phyloP scores from a whole-genome alignment of 306 rosid species.

The Begonia masoniana region DNA sequence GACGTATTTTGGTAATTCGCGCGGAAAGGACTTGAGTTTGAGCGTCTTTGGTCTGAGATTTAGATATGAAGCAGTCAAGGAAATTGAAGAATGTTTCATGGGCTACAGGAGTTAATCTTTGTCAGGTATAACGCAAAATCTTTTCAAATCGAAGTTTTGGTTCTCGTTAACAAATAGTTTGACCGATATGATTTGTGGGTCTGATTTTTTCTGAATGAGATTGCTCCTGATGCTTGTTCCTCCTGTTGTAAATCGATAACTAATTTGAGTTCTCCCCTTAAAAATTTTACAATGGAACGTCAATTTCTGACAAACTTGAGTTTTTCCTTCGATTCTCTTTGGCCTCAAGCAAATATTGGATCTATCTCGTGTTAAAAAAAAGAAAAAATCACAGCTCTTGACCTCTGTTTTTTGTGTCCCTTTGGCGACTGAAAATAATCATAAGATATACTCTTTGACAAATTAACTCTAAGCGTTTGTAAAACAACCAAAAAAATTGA shows the following conservation, averaged over 20 bases:
- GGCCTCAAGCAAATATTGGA: background rate
- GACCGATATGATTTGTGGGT: background rate
- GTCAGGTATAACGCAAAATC: conserved; percentile 58
- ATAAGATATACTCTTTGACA: too few species aligned
- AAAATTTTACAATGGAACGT: background rate
- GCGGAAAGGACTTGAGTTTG: conserved; percentile 1
- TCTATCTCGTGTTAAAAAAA: too few species aligned
- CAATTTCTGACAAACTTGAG: background rate
- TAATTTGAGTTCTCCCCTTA: background rate
- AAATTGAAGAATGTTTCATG: conserved; percentile 51
- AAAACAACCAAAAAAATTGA: too few species aligned
- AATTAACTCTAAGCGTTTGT: too few species aligned
- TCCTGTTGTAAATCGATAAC: background rate
- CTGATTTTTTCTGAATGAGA: background rate
- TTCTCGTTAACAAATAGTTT: conserved; percentile 1
- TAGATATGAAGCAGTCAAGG: conserved; percentile 67
- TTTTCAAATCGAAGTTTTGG: conserved; percentile 17
- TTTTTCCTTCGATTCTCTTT: background rate
- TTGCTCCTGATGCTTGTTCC: background rate
- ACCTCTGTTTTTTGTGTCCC: too few species aligned
- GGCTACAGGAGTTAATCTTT: conserved; percentile 50
- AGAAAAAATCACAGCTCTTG: too few species aligned
- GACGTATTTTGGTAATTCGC: background rate
- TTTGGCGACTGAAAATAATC: too few species aligned
- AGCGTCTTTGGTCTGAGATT: conserved; percentile 28